Evolutionary conservation across 768 basidiomycete genomes (phyloP), one percentile per base, ranked within the genome.

Genomic region (Clavulina sp.): DNA sequence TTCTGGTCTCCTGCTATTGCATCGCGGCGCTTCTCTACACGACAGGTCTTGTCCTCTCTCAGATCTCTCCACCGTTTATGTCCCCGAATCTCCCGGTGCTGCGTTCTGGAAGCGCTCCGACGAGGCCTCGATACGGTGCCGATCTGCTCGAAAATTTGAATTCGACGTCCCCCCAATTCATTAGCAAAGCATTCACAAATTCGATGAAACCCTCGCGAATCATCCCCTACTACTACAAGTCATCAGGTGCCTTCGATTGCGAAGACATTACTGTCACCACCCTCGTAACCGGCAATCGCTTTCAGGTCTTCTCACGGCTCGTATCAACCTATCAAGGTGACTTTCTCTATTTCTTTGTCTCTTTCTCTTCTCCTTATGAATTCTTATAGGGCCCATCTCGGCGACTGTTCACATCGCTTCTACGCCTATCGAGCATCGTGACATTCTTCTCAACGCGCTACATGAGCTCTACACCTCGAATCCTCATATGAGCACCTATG

Each of bases 211-310:
- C 86, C 0, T 80, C 73, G 59, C 77, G 77, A 56, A 76, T 87
- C 50, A 71, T 84, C 21, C 87, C 87, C 0, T 91, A 80, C 66
- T 87, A 81, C 64, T 85, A 84, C 62, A 74, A 76, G 49, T 83
- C 81, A 2, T 69, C 70, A 7, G 73, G 72, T 2, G 57, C 60
- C 7, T 73, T 80, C 55, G 70, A 76, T 46, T 58, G 64, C 29
- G 73, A 80, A 33, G 85, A 87, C 55, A 77, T 91, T 49, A 89
- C 87, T 2, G 77, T 91, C 51, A 84, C 87, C 0, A 91, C 87
- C 0, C 71, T 88, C 30, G 79, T 89, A 32, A 89, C 87, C 2
- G 76, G 74, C 59, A 81, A 83, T 57, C 73, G 87, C 18, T 81
- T 86, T 63, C 69, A 76, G 41, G 81, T 81, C 29, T 77, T 89